These are phyloP conservation scores for Exophiala calicioides DNA, from an alignment of 2,329 filamentous ascomycete species.

Conservation along the genomic window DNA sequence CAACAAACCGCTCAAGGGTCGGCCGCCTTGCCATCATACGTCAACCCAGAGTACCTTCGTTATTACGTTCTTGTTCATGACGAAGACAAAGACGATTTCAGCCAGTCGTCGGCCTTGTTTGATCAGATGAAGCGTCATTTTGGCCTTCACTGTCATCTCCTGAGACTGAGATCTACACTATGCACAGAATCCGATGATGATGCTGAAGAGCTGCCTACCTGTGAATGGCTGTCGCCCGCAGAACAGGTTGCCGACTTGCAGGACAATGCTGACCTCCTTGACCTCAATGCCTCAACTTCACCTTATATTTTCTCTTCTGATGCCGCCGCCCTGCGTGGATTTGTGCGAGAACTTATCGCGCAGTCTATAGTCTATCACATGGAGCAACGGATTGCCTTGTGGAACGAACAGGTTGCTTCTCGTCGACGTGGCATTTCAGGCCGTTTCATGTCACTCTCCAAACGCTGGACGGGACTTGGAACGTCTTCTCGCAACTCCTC, in stretches of 20 bases:
- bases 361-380: slow-evolving; percentile 95
- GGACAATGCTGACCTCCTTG: slow-evolving; percentile 54
- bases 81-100: slow-evolving; percentile 91
- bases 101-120: slow-evolving; percentile 83
- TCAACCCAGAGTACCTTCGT: slow-evolving; percentile 85
- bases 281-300: slow-evolving; percentile 67
- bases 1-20: slow-evolving; percentile 78
- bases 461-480: slow-evolving; percentile 84
- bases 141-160: slow-evolving; percentile 88
- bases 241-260: slow-evolving; percentile 80
- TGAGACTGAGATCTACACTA: slow-evolving; percentile 80
- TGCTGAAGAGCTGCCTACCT: slow-evolving; percentile 74
- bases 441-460: slow-evolving; percentile 90
- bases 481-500: slow-evolving; percentile 61
- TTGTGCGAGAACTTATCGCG: slow-evolving; percentile 91
- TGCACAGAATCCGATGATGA: slow-evolving; percentile 89
- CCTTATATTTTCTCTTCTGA: slow-evolving; percentile 91
- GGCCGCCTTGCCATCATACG: slow-evolving; percentile 75
- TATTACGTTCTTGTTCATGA: slow-evolving; percentile 98
- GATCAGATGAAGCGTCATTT: slow-evolving; percentile 99
- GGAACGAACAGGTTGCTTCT: slow-evolving; percentile 97
- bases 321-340: slow-evolving; percentile 79
- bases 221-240: slow-evolving; percentile 83
- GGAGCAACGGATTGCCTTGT: slow-evolving; percentile 86
- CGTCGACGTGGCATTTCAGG: slow-evolving; percentile 84